Conservation (phyloP, 1,284 basidiomycete genomes). For the Pseudozyma pruni region DNA sequence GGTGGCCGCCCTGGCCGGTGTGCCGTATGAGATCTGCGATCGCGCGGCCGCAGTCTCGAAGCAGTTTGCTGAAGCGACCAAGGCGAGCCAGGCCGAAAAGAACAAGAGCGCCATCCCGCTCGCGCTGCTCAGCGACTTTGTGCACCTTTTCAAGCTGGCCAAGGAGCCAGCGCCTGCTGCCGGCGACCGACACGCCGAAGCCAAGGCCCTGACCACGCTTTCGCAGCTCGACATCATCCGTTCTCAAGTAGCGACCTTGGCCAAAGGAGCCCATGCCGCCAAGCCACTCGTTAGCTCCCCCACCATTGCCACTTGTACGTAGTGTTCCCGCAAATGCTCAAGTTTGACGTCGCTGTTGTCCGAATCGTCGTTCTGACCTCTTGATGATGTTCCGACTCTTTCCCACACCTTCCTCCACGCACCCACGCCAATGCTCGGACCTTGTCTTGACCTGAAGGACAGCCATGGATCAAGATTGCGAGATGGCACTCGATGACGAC, state of each 20-base stretch:
- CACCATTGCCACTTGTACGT: conserved; percentile 44
- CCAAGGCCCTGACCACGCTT: conserved; percentile 30
- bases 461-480: conserved; percentile 2
- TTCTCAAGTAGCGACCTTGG: conserved; percentile 43
- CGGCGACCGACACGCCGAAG: conserved; percentile 27
- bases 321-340: conserved; percentile 13
- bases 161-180: conserved; percentile 7
- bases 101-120: conserved; percentile 55
- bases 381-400: conserved; percentile 3
- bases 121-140: conserved; percentile 62
- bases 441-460: conserved; percentile 3
- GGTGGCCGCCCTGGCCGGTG: conserved; percentile 65
- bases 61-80: conserved; percentile 58
- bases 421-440: too few species aligned
- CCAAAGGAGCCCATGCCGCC: conserved; percentile 10
- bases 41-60: conserved; percentile 60
- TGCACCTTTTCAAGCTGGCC: conserved; percentile 56
- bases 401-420: too few species aligned
- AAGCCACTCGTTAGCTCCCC: conserved; percentile 20
- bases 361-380: conserved; percentile 11
- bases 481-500: background rate
- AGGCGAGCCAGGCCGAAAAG: conserved; percentile 55
- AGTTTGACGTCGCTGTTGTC: background rate
- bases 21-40: conserved; percentile 62
- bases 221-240: conserved; percentile 57